These are phyloP conservation scores for Purpureocillium lavendulum DNA, from an alignment of 2,329 filamentous ascomycete genomes.

Conservation along the genomic window DNA sequence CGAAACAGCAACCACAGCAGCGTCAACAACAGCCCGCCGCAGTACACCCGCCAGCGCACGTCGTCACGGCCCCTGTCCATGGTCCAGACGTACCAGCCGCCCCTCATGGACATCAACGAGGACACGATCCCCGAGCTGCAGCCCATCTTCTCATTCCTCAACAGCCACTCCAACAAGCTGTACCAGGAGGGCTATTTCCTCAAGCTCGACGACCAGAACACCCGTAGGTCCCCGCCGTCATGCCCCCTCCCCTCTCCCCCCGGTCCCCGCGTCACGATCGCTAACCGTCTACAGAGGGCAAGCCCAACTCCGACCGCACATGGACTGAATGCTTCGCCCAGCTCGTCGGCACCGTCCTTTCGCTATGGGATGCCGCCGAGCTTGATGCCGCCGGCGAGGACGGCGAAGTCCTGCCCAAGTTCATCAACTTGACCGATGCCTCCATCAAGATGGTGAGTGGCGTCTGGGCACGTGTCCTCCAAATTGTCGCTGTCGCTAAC, in stretches of 20 bases:
- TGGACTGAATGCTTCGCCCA: conserved; percentile 98
- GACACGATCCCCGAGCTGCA: conserved; percentile 89
- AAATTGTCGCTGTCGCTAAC: background rate
- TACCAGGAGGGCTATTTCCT: conserved; percentile 98
- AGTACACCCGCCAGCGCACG: conserved; percentile 55
- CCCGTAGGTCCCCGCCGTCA: conserved; percentile 50
- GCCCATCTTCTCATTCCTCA: conserved; percentile 89
- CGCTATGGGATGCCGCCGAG: conserved; percentile 90
- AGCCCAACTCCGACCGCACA: conserved; percentile 73
- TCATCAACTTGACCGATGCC: conserved; percentile 94
- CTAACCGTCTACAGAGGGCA: conserved; percentile 55
- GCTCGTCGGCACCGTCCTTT: conserved; percentile 88
- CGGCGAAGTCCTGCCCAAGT: conserved; percentile 79
- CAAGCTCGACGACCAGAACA: conserved; percentile 91
- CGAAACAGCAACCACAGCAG: conserved; percentile 24
- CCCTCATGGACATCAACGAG: conserved; percentile 73
- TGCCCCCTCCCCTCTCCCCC: background rate
- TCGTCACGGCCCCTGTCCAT: conserved; percentile 73
- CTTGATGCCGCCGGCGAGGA: conserved; percentile 80
- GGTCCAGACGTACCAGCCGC: conserved; percentile 77
- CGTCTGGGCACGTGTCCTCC: background rate
- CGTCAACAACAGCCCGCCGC: conserved; percentile 27
- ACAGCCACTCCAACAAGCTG: conserved; percentile 90
- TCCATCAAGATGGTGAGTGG: conserved; percentile 87
- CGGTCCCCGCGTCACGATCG: no score